Conservation (phyloP, 345 rosid species). For the Sisymbrium irio region DNA sequence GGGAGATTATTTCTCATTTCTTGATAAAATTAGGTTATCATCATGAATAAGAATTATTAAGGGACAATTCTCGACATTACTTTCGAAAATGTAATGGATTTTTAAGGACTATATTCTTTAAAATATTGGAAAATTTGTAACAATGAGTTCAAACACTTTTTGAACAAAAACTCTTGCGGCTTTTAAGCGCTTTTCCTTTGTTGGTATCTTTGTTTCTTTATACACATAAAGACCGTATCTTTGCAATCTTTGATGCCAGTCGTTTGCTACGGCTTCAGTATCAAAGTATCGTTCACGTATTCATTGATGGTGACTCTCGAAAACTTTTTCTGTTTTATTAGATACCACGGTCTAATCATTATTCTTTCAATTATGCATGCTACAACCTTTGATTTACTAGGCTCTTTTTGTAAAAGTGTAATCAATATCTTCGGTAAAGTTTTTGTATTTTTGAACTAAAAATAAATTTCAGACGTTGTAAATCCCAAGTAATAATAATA, state of each 20-base stretch:
- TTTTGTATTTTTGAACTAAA: not conserved
- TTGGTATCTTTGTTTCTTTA: not conserved
- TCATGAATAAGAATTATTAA: constrained; percentile 14
- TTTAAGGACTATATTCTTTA: not conserved
- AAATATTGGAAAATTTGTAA: not conserved
- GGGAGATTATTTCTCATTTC: constrained; percentile 25
- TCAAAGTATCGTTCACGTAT: not conserved
- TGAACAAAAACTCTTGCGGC: not conserved
- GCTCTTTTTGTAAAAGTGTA: not conserved
- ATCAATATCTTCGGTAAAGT: not conserved
- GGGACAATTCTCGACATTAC: not conserved
- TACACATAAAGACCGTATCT: not conserved
- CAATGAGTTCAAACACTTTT: not conserved
- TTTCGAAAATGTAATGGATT: not conserved
- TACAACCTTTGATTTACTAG: not conserved
- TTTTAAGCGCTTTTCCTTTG: not conserved
- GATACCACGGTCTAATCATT: not conserved
- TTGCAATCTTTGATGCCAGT: not conserved
- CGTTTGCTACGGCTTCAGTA: not conserved
- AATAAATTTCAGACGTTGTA: not conserved
- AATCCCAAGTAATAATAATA: not conserved
- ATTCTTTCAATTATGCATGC: not conserved
- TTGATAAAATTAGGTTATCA: constrained; percentile 15
- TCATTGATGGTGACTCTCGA: not conserved
- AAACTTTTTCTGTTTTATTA: not conserved